phyloP scores from a whole-genome alignment of 306 rosid species.

The Lathyrus tuberosus region DNA sequence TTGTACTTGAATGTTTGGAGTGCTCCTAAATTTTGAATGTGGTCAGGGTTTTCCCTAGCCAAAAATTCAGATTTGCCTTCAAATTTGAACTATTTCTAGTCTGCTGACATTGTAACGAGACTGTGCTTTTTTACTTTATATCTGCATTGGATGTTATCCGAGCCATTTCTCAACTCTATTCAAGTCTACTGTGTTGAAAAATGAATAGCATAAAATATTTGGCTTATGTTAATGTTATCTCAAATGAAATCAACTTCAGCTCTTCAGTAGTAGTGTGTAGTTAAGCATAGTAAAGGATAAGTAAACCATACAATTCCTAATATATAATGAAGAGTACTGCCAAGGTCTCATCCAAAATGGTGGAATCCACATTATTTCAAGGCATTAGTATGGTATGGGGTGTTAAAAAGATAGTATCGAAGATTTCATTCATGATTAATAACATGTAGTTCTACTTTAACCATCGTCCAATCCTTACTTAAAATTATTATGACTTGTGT shows the following conservation, averaged over 20 bases:
- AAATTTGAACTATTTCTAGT: background rate
- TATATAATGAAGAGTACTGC: too few species aligned
- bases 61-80: background rate
- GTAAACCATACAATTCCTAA: too few species aligned
- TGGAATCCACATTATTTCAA: too few species aligned
- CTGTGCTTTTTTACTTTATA: background rate
- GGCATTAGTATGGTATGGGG: too few species aligned
- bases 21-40: background rate
- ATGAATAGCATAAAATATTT: background rate
- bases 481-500: too few species aligned
- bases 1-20: constrained; percentile 8
- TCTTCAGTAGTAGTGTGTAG: background rate
- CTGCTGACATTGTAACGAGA: background rate
- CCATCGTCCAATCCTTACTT: too few species aligned
- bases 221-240: background rate
- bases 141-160: background rate
- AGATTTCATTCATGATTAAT: too few species aligned
- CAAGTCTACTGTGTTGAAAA: background rate
- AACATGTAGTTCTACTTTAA: too few species aligned
- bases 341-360: too few species aligned
- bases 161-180: background rate
- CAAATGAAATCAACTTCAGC: background rate
- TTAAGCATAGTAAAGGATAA: too few species aligned
- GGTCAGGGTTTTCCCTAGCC: background rate
- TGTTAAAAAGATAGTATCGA: too few species aligned